Base-by-base conservation (phyloP, 805 yeast species). In the Lipomyces yamadae region DNA sequence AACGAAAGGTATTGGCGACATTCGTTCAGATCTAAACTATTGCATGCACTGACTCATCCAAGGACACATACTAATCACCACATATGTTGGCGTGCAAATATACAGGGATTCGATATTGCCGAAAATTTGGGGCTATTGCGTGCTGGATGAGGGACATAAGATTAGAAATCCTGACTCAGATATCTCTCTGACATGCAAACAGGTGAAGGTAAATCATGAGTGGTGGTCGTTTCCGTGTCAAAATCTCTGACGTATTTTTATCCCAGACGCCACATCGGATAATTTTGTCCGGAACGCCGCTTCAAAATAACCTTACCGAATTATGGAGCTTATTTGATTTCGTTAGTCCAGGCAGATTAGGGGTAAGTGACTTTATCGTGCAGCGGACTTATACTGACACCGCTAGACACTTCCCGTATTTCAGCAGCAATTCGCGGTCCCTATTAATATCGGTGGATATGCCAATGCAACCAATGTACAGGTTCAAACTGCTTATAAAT, bases 371-470 rank as follows among this genome's bases (percentile, higher is more conserved):
- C 6, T 15, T 15, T 24, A 15, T 10, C 30, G 8, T 29, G 8
- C 7, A 18, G 33, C 15, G 30, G 11, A 15, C 29, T 13, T 11
- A 52, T 52, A 8, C 34, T 52, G 24, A 29, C 24, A 18, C 33
- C 2, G 32, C 24, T 53, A 60, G 64, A 95, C 99, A 0, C 80
- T 95, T 32, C 99, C 99, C 0, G 94, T 95, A 0, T 95, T 95
- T 73, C 96, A 93, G 77, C 89, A 85, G 62, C 97, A 95, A 76
- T 95, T 95, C 76, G 89, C 97, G 2, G 82, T 88, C 4, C 99
- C 99, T 0, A 95, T 95, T 56, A 94, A 92, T 74, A 83, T 91
- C 76, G 99, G 99, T n/a, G 99, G 99, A 0, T 95, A 95, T 78
- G 97, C 99, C 1, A 95, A 94, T 79, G 98, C 99, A 0, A 87